These are phyloP conservation scores for Bruguiera sexangula DNA, from an alignment of 345 rosid genomes.

Conservation along the genomic window DNA sequence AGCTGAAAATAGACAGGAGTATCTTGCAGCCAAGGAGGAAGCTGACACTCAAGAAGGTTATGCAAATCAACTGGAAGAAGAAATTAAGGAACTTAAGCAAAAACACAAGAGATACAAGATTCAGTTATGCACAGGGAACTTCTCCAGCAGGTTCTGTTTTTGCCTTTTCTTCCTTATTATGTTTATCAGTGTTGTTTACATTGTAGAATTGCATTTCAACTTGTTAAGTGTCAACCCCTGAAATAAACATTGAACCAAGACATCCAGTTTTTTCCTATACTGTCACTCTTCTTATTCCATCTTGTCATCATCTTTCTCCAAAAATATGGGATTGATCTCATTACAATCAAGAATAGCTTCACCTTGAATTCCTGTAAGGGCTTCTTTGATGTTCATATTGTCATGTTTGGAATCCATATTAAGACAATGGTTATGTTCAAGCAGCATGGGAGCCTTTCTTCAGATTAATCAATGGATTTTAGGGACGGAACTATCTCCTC, in stretches of 20 bases:
- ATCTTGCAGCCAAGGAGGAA: slow-evolving; percentile 94
- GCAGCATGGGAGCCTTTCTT: background rate
- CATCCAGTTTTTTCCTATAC: no score
- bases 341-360: no score
- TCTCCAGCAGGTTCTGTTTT: slow-evolving; percentile 68
- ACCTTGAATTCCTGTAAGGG: background rate
- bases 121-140: slow-evolving; percentile 69
- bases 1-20: slow-evolving; percentile 93
- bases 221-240: background rate
- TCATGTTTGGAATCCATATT: background rate
- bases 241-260: no score
- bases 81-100: slow-evolving; percentile 70
- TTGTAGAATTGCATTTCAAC: background rate
- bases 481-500: background rate
- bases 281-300: no score
- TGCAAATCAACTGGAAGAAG: slow-evolving; percentile 80
- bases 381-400: slow-evolving; percentile 1
- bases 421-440: background rate
- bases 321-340: no score
- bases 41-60: slow-evolving; percentile 94
- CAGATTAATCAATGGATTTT: background rate
- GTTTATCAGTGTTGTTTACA: background rate
- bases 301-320: no score
- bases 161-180: background rate
- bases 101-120: slow-evolving; percentile 91